Base-by-base conservation (phyloP, 345 rosid species). In the Ceriops decandra region DNA sequence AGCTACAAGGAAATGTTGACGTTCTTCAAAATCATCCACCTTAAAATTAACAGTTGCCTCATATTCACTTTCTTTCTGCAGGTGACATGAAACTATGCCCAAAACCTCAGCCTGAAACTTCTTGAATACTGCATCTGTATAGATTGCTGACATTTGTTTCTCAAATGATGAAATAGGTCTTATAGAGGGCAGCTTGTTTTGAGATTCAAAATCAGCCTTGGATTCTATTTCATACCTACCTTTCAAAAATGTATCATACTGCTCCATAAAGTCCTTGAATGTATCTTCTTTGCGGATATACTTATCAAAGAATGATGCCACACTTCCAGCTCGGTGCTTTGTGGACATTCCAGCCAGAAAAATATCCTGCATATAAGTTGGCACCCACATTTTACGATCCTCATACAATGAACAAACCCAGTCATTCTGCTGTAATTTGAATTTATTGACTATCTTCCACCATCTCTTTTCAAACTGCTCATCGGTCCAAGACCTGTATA, bases 61-160 rank as follows among this genome's bases (percentile, higher is more conserved):
- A 70, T 68, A 62, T 75, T 74, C 77, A 47, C 72, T 70, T 65
- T 74, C 83, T 38, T 71, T 70, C 63, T 36, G 72, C 63, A 80
- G 46, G 69, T 46, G 78, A 76, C 86, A 83, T 46, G 72, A 83
- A 72, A 58, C 84, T 52, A 70, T 64, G 63, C 81, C 84, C 60
- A 76, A 63, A 46, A 73, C 75, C 74, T 80, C 86, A 24, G 71
- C 73, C 81, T 83, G 86, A 72, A 83, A 80, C 60, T 75, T 75
- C 81, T 80, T 77, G 67, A 81, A 83, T 52, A 81, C 31, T 42
- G 79, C 59, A 35, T 71, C 68, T 46, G 86, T 82, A 62, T 80
- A 78, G 42, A 76, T 52, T 19, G 62, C 56, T 5, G 75, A 78
- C 77, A 78, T 56, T 71, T 83, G 84, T 61, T 78, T 76, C 81